Conservation (phyloP, 202 grass and related monocot species). For the Setaria viridis region DNA sequence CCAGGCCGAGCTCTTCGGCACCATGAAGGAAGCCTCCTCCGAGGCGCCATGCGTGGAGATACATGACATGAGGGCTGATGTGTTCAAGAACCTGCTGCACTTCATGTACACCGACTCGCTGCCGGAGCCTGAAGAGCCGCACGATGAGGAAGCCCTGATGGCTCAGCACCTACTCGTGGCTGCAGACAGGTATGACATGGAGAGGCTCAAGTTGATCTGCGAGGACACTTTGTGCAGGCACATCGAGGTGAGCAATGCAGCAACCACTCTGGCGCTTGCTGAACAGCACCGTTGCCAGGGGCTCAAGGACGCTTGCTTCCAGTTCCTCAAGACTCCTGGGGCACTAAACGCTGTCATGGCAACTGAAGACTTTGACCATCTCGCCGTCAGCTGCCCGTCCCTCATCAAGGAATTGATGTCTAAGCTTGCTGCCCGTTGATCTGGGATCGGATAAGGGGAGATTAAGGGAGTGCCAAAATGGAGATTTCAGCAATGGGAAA, state of each 20-base stretch:
- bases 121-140: neutral
- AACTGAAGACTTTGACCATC: conserved; percentile 23
- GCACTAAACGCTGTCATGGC: neutral
- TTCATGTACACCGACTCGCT: conserved; percentile 23
- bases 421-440: conserved; percentile 1
- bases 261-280: neutral
- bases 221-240: neutral
- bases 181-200: conserved; percentile 34
- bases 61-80: neutral
- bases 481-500: neutral
- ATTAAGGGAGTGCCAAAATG: neutral
- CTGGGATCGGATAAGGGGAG: neutral
- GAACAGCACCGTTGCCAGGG: conserved; percentile 29
- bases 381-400: conserved; percentile 6
- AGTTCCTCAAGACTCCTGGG: conserved; percentile 17
- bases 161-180: conserved; percentile 35
- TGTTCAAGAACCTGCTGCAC: conserved; percentile 14
- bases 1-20: conserved; percentile 34
- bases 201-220: conserved; percentile 34
- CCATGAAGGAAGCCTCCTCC: neutral
- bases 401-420: conserved; percentile 32
- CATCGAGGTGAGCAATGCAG: neutral
- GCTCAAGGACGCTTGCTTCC: conserved; percentile 32
- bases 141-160: neutral
- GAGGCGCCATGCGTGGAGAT: neutral